phyloP scores from a whole-genome alignment of 2,329 filamentous ascomycete species.

The Exophiala sp. region DNA sequence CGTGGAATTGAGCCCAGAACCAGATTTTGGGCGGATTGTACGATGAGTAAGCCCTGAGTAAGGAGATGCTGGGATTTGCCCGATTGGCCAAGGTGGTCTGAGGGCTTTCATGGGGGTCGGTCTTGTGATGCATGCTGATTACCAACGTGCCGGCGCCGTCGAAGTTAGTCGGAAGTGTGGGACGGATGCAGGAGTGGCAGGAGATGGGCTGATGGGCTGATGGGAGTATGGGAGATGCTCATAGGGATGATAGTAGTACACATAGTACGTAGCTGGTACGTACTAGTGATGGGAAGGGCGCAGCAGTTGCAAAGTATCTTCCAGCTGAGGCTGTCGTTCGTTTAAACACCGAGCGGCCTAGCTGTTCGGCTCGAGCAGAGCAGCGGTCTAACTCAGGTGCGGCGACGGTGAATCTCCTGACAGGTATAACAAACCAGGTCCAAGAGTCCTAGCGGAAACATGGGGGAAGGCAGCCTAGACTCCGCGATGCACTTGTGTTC shows the following conservation, averaged over 20 bases:
- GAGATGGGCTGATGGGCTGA: neutral
- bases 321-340: too few relatives aligned
- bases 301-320: too few relatives aligned
- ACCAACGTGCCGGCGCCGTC: slow-evolving; percentile 24
- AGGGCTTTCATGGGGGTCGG: slow-evolving; percentile 15
- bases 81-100: slow-evolving; percentile 23
- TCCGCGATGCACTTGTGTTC: too few relatives aligned
- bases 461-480: too few relatives aligned
- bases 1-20: neutral
- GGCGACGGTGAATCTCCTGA: too few relatives aligned
- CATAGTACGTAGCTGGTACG: neutral
- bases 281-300: too few relatives aligned
- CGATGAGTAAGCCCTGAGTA: slow-evolving; percentile 28
- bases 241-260: neutral
- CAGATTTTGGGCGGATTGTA: slow-evolving; percentile 19
- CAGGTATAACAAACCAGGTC: too few relatives aligned
- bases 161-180: slow-evolving; percentile 8
- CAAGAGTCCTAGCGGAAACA: too few relatives aligned
- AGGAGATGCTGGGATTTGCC: slow-evolving; percentile 1
- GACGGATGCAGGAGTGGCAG: slow-evolving; percentile 7
- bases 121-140: slow-evolving; percentile 28
- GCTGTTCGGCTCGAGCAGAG: too few relatives aligned
- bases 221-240: too few relatives aligned
- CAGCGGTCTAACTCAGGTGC: too few relatives aligned
- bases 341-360: too few relatives aligned